A percentile compares a stretch with the other conserved stretches of the same genome.
Evolutionary conservation across 2,329 filamentous ascomycete genomes (phyloP).

Genomic region (Helicocarpus griseus): DNA sequence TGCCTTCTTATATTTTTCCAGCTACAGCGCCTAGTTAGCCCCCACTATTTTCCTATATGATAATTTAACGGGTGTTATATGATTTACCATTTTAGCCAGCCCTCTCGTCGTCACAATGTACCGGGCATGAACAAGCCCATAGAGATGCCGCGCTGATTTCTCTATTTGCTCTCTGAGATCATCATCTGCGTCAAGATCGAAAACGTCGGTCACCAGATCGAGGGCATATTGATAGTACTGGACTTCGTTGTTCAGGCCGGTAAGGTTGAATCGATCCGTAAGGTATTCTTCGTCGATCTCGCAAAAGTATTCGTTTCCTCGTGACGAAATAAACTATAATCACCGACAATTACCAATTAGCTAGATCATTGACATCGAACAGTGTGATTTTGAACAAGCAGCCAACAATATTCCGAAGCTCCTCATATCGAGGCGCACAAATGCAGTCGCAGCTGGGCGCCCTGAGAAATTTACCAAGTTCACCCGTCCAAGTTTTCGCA

Average conservation of each 20-base stretch:
- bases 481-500: too few species aligned
- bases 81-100: conserved; percentile 85
- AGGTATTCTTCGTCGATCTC: conserved; percentile 99
- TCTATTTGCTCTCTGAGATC: conserved; percentile 97
- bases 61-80: conserved; percentile 5
- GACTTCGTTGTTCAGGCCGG: conserved; percentile 91
- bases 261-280: conserved; percentile 95
- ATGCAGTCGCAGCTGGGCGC: background rate
- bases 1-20: conserved; percentile 97
- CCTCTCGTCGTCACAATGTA: conserved; percentile 96
- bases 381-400: background rate
- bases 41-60: background rate
- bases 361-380: background rate
- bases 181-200: conserved; percentile 96
- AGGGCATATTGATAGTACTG: conserved; percentile 99
- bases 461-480: background rate
- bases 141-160: conserved; percentile 90
- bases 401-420: background rate
- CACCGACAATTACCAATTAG: conserved; percentile 8
- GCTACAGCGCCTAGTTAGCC: conserved; percentile 41
- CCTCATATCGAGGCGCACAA: background rate
- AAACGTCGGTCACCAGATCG: conserved; percentile 94
- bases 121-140: conserved; percentile 88
- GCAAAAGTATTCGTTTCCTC: conserved; percentile 98
- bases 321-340: conserved; percentile 87